Base-by-base conservation (phyloP, 257 asterid genomes). In the Salvia rosmarinus region DNA sequence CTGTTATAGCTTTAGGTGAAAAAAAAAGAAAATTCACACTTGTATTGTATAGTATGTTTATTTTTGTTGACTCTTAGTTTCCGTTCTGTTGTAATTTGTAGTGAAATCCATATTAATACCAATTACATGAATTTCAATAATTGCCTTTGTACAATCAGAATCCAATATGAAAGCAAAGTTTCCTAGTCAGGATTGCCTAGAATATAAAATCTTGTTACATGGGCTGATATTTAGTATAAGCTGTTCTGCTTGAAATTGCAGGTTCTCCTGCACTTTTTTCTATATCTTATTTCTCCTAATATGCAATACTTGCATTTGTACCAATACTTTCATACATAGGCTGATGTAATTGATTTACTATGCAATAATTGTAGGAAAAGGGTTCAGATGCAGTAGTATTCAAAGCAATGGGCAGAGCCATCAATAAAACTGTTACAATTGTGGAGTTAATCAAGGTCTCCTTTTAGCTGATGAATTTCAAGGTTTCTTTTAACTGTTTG, bases 381-480 rank as follows among this genome's bases (percentile, higher is more conserved):
- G 86, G 83, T 20, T 79, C 82, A 4, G 89, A 80, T 34, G 96
- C 81, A 73, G 80, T 88, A 67, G 86, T 84, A 46, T 86, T 88
- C 67, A 88, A 86, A 84, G 88, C 96, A 68, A 88, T 88, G 95
- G 95, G 95, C 59, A 86, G 95, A 75, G 92, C 90, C 73, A 88
- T 88, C 81, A 86, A 85, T 74, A 86, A 88, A 77, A 77, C 96
- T 30, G 96, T 86, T 9, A 83, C 91, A 9, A 85, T 85, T 35
- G 95, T 86, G 55, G 95, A 88, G 87, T 61, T 88, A 32, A 82
- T 88, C 80, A 88, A 88, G 96, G 92, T 88, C 30, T 59, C 19
- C 58, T 34, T 54, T 60, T 20, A 12, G 8, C 14, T 49, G 25
- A 54, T 12, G 19, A 51, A 19, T 9, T 47, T 14, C 6, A 54